Conservation (phyloP, 1,284 basidiomycete species). For the Ganoderma sinense region DNA sequence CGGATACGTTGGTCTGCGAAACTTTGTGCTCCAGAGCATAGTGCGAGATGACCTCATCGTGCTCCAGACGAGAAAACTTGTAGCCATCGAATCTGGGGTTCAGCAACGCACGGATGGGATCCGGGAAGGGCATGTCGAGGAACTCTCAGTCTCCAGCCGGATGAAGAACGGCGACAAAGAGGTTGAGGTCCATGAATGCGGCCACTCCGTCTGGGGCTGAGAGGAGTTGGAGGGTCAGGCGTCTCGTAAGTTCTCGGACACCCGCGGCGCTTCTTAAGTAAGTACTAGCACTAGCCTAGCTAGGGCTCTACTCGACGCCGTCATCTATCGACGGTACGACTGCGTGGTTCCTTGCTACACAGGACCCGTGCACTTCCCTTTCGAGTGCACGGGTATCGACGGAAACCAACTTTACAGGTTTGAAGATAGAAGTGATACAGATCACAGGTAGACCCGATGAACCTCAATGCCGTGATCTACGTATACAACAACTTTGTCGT, state of each 20-base stretch:
- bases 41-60: conserved; percentile 60
- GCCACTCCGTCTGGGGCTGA: background rate
- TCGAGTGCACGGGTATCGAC: background rate
- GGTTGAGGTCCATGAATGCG: background rate
- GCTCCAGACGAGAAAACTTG: conserved; percentile 68
- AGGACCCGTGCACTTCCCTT: background rate
- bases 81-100: conserved; percentile 89
- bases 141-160: background rate
- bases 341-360: background rate
- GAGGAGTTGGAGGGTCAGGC: background rate
- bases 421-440: background rate
- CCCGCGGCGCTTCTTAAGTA: background rate
- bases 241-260: conserved; percentile 19
- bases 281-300: too few species aligned
- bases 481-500: background rate
- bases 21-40: conserved; percentile 58
- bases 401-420: background rate
- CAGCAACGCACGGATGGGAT: conserved; percentile 56
- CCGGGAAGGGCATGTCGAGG: conserved; percentile 38
- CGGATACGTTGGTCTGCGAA: conserved; percentile 69
- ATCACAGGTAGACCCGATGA: background rate
- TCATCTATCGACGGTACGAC: background rate
- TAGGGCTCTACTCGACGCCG: background rate
- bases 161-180: background rate
- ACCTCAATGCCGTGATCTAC: background rate